These are phyloP conservation scores for Patellifolia procumbens DNA, from an alignment of 179 eudicot genomes.

Conservation along the genomic window DNA sequence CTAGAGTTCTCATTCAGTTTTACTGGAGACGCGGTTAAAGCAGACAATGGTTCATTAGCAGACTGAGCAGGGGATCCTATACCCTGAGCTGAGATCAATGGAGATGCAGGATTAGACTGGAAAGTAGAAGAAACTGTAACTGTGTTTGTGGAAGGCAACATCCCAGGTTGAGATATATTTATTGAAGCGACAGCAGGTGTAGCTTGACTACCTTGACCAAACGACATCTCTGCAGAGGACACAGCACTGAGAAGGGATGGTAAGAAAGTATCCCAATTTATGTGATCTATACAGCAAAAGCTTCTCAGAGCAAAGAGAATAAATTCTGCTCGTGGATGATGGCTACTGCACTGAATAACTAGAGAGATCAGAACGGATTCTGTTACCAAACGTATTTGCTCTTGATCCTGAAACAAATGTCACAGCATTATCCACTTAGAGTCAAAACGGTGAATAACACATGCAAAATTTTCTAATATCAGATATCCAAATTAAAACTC, in stretches of 20 bases:
- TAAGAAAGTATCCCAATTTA: conserved; percentile 86
- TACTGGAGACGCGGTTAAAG: conserved; percentile 55
- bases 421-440: conserved; percentile 14
- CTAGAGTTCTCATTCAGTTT: conserved; percentile 57
- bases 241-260: conserved; percentile 85
- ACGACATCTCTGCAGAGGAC: conserved; percentile 67
- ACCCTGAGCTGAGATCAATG: conserved; percentile 69
- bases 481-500: conserved; percentile 34
- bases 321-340: conserved; percentile 90
- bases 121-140: conserved; percentile 60
- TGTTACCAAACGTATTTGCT: conserved; percentile 69
- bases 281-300: conserved; percentile 64
- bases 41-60: conserved; percentile 64
- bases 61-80: conserved; percentile 92
- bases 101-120: conserved; percentile 82
- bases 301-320: conserved; percentile 80
- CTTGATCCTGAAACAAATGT: conserved; percentile 69
- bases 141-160: conserved; percentile 49
- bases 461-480: neutral
- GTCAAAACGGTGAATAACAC: neutral
- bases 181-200: conserved; percentile 47
- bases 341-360: conserved; percentile 81
- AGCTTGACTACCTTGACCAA: conserved; percentile 68
- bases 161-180: conserved; percentile 60
- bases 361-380: conserved; percentile 87